Evolutionary conservation across 1,284 basidiomycete species (phyloP).

Genomic region (Cutaneotrichosporon sp.): DNA sequence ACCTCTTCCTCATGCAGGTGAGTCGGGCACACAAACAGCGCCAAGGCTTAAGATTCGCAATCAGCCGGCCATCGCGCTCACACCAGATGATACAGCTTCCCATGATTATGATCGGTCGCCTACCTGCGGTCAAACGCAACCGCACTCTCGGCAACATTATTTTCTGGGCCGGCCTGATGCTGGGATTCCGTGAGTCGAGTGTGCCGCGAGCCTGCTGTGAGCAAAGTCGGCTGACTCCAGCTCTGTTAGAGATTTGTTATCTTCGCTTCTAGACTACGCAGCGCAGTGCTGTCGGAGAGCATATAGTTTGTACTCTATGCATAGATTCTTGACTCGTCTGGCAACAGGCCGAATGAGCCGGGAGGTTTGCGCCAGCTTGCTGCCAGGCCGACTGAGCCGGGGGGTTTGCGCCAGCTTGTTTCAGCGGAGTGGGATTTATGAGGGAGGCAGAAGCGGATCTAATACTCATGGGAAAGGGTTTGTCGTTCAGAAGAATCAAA

Average conservation of each 20-base stretch:
- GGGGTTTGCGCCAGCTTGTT: not conserved
- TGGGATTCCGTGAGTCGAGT: constrained; percentile 66
- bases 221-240: constrained; percentile 11
- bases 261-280: constrained; percentile 16
- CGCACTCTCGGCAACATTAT: constrained; percentile 70
- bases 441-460: too few species aligned
- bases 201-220: not conserved
- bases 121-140: constrained; percentile 73
- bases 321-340: not conserved
- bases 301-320: not conserved
- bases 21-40: constrained; percentile 9
- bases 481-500: too few species aligned
- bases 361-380: not conserved
- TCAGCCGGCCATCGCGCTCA: not conserved
- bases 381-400: not conserved
- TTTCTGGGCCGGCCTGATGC: constrained; percentile 82
- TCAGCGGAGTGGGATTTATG: too few species aligned
- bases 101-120: constrained; percentile 76
- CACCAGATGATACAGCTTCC: constrained; percentile 83
- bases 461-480: too few species aligned
- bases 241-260: constrained; percentile 24
- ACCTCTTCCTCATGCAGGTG: constrained; percentile 50
- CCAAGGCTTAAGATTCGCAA: not conserved
- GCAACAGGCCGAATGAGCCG: not conserved
- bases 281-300: not conserved